Evolutionary conservation across 306 rosid genomes (phyloP), one percentile per base, ranked within the genome.

Genomic region (Dryas octopetala): DNA sequence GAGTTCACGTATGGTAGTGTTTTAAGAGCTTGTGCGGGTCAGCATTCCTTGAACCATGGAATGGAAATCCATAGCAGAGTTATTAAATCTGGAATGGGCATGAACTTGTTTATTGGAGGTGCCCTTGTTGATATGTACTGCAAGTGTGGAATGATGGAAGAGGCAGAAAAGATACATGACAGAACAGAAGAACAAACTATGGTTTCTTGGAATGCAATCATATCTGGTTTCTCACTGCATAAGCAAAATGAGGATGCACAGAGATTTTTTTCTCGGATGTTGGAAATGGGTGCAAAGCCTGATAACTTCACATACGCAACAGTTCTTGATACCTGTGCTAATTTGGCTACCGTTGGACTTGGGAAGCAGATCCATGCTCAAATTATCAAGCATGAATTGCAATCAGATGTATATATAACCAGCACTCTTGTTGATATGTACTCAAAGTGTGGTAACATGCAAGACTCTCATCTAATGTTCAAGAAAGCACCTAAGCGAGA

Each of bases 361-460:
- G 98, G 98, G 70, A 91, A 85, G 85, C 98, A 93, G 84, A 86
- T 93, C 73, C 98, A 93, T 80, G 91, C 90, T 49, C 95, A 89
- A 81, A 80, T 88, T 44, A 83, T 91, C 75, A 93, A 91, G 90
- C 82, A 85, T 46, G 83, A 89, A 78, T 74, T 89, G 86, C 90
- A 83, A 7, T 83, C 91, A 54, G 96, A 93, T 78, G 90, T 75
- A 46, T 93, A 88, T 59, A 79, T 93, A 77, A 78, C 90, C 50
- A 91, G 91, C 84, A 91, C 98, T 55, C 91, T 93, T 15, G 96
- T 93, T 44, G 98, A 91, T 74, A 91, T 91, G 97, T 93, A 93
- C 81, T 86, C 98, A 16, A 93, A 93, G 70, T 93, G 97, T 68
- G 98, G 98, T 74, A 75, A 86, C 80, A 79, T 93, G 93, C 90